Evolutionary conservation across 352 stramenopile species (phyloP).

Genomic region (Pilasporangium apinafurcum): DNA sequence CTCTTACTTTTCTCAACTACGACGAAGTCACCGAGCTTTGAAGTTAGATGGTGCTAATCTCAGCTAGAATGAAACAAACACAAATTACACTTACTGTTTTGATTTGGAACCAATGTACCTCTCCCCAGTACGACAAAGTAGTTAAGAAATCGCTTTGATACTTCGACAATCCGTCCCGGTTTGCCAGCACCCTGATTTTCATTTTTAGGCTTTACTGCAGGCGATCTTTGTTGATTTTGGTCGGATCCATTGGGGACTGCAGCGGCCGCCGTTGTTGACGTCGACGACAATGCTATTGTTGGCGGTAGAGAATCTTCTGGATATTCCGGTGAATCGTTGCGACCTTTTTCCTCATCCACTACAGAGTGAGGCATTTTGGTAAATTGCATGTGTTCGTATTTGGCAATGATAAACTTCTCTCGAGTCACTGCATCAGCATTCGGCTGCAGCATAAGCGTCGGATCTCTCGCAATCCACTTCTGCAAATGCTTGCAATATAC

Average conservation of each 20-base stretch:
- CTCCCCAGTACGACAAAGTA: slow-evolving; percentile 80
- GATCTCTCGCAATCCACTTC: slow-evolving; percentile 44
- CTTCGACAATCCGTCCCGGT: slow-evolving; percentile 53
- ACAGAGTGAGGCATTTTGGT: slow-evolving; percentile 28
- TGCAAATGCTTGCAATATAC: slow-evolving; percentile 49
- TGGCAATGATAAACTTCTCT: slow-evolving; percentile 54
- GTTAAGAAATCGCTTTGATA: slow-evolving; percentile 77
- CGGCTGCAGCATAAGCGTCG: slow-evolving; percentile 24
- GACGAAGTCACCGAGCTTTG: too few species aligned
- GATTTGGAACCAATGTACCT: slow-evolving; percentile 44
- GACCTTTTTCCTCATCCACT: slow-evolving; percentile 32
- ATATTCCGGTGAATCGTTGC: slow-evolving; percentile 46
- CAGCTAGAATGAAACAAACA: neutral
- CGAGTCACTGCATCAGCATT: slow-evolving; percentile 28
- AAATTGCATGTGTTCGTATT: slow-evolving; percentile 70
- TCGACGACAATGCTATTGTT: slow-evolving; percentile 4
- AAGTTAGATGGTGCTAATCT: too few species aligned
- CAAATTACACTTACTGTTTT: slow-evolving; percentile 38
- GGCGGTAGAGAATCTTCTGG: slow-evolving; percentile 28
- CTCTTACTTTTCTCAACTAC: slow-evolving; percentile 70
- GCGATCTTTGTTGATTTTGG: slow-evolving; percentile 35
- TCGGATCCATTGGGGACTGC: slow-evolving; percentile 4
- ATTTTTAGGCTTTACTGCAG: slow-evolving; percentile 12
- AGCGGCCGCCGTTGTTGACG: slow-evolving; percentile 3
- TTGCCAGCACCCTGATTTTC: slow-evolving; percentile 28